phyloP scores from a whole-genome alignment of 371 early-diverging fungal species.

The Coemansia sp. region DNA sequence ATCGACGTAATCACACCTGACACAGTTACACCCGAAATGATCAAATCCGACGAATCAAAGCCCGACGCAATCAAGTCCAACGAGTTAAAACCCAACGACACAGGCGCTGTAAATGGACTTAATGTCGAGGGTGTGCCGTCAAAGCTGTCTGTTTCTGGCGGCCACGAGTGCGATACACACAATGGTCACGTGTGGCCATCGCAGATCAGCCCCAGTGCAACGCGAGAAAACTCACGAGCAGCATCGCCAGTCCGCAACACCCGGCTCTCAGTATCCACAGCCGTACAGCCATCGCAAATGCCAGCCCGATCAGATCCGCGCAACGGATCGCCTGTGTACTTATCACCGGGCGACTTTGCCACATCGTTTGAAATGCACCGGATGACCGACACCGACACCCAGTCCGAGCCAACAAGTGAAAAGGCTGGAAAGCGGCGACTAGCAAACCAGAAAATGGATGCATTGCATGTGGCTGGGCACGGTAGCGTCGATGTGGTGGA shows the following conservation, averaged over 20 bases:
- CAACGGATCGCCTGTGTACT: slow-evolving; percentile 48
- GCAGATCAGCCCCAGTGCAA: slow-evolving; percentile 46
- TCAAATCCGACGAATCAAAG: too few species aligned
- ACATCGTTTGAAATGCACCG: slow-evolving; percentile 43
- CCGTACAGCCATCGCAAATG: not conserved
- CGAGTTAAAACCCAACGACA: too few species aligned
- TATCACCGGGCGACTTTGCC: slow-evolving; percentile 46
- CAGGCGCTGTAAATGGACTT: too few species aligned
- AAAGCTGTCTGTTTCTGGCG: slow-evolving; percentile 42
- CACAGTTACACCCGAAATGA: too few species aligned
- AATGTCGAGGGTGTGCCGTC: slow-evolving; percentile 29
- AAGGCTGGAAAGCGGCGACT: slow-evolving; percentile 27
- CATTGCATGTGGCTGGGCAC: slow-evolving; percentile 49
- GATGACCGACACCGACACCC: slow-evolving; percentile 9
- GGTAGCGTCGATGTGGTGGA: slow-evolving; percentile 52
- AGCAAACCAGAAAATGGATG: slow-evolving; percentile 49
- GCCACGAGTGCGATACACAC: slow-evolving; percentile 39
- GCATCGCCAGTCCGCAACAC: slow-evolving; percentile 14
- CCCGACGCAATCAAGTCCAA: too few species aligned
- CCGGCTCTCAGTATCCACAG: not conserved
- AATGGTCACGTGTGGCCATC: slow-evolving; percentile 48
- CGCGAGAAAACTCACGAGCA: slow-evolving; percentile 38
- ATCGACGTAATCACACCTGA: too few species aligned
- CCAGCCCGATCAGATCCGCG: slow-evolving; percentile 46
- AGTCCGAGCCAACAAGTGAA: slow-evolving; percentile 4